phyloP scores from a whole-genome alignment of 1,284 basidiomycete species.

The Leccinum brunneo-olivaceum region DNA sequence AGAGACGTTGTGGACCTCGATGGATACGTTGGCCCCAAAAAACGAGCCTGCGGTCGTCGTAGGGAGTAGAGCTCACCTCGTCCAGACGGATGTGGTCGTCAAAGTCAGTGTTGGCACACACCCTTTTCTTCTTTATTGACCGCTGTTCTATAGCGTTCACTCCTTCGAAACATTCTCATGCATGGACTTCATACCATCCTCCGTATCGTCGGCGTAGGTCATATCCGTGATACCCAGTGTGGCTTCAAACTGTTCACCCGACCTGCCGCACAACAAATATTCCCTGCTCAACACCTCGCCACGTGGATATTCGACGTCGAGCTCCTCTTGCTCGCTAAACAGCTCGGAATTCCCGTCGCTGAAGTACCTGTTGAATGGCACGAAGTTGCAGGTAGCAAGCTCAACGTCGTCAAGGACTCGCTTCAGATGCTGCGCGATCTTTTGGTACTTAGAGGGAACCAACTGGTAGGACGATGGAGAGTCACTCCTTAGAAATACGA shows the following conservation, averaged over 20 bases:
- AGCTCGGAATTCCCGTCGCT: constrained; percentile 64
- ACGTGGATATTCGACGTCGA: constrained; percentile 97
- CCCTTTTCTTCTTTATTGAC: not conserved
- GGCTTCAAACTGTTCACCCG: constrained; percentile 94
- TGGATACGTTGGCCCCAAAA: constrained; percentile 54
- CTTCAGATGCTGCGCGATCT: constrained; percentile 86
- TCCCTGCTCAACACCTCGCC: constrained; percentile 76
- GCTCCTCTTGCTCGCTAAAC: constrained; percentile 81
- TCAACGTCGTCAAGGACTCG: constrained; percentile 78
- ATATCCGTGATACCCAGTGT: constrained; percentile 91
- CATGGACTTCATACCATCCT: constrained; percentile 83
- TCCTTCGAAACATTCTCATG: constrained; percentile 88
- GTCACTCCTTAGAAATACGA: constrained; percentile 20
- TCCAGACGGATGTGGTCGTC: constrained; percentile 88
- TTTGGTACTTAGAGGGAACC: constrained; percentile 77
- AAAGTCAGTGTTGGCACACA: constrained; percentile 48
- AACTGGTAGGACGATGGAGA: constrained; percentile 68
- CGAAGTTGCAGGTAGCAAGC: constrained; percentile 87
- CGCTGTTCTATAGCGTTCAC: constrained; percentile 57
- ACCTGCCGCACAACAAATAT: constrained; percentile 69
- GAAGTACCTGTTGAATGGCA: constrained; percentile 91
- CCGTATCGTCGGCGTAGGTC: constrained; percentile 76
- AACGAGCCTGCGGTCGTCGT: constrained; percentile 64
- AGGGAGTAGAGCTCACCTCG: constrained; percentile 87
- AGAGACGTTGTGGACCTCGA: constrained; percentile 62